phyloP scores from a whole-genome alignment of 306 rosid genomes.

The Abrus precatorius region DNA sequence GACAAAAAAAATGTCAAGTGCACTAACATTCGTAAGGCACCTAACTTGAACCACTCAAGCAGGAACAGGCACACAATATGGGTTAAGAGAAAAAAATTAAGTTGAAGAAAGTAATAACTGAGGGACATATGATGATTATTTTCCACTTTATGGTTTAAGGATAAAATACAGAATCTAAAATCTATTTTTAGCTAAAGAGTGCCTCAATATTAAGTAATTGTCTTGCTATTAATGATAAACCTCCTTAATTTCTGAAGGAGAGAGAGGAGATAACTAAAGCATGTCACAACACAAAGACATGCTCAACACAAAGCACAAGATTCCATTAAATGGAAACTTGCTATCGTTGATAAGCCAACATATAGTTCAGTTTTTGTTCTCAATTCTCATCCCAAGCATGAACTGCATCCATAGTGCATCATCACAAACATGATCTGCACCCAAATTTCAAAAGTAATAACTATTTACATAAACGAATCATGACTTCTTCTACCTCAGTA shows the following conservation, averaged over 20 bases:
- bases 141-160: slow-evolving; percentile 7
- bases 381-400: slow-evolving; percentile 14
- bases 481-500: not conserved
- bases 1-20: not conserved
- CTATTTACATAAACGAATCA: slow-evolving; percentile 1
- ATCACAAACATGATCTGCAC: slow-evolving; percentile 17
- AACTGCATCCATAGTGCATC: not conserved
- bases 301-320: not conserved
- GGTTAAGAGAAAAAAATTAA: not conserved
- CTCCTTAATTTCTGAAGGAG: slow-evolving; percentile 16
- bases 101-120: slow-evolving; percentile 12
- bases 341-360: not conserved
- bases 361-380: slow-evolving; percentile 4
- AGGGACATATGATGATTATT: not conserved
- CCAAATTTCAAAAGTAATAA: not conserved
- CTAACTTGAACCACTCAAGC: not conserved
- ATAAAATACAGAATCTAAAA: not conserved
- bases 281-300: slow-evolving; percentile 7
- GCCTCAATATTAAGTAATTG: not conserved
- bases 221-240: slow-evolving; percentile 11
- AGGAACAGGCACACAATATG: not conserved
- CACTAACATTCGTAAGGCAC: not conserved
- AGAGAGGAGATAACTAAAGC: not conserved
- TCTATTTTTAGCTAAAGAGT: not conserved
- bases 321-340: slow-evolving; percentile 19